These are phyloP conservation scores for Juncus effusus DNA, from an alignment of 176 grass and related monocot species.

Conservation along the genomic window DNA sequence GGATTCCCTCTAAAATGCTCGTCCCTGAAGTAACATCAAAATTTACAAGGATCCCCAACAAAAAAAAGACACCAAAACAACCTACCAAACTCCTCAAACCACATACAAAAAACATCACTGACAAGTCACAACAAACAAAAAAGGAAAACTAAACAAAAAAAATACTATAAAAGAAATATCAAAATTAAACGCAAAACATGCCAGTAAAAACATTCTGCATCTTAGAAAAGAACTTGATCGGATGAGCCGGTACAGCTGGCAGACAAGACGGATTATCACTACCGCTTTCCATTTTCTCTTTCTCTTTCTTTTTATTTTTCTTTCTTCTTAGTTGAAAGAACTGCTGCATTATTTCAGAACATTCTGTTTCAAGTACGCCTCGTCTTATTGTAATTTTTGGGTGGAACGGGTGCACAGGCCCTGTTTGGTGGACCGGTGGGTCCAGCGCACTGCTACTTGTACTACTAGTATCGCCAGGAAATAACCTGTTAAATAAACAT, in stretches of 20 bases:
- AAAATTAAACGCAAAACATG: slow-evolving; percentile 68
- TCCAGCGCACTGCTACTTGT: slow-evolving; percentile 37
- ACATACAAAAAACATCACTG: background rate
- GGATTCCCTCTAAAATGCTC: too few species aligned
- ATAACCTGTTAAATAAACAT: slow-evolving; percentile 44
- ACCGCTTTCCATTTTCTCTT: background rate
- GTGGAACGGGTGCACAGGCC: slow-evolving; percentile 86
- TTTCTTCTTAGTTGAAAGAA: slow-evolving; percentile 79
- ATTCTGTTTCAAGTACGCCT: slow-evolving; percentile 60
- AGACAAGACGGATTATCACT: slow-evolving; percentile 24
- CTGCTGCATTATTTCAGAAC: slow-evolving; percentile 78
- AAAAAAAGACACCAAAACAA: background rate
- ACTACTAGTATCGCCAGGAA: slow-evolving; percentile 59
- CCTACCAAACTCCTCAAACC: background rate
- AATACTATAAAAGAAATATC: background rate
- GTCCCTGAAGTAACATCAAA: background rate
- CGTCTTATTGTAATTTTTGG: slow-evolving; percentile 77
- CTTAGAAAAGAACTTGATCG: slow-evolving; percentile 79
- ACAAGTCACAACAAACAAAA: background rate
- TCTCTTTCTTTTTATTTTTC: slow-evolving; percentile 48
- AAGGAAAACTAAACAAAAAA: background rate
- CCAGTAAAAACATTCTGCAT: slow-evolving; percentile 58
- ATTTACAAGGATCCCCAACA: background rate
- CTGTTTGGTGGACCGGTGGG: slow-evolving; percentile 24
- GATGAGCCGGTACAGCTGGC: slow-evolving; percentile 42